These are phyloP conservation scores for Eucalyptus leucophloia DNA, from an alignment of 345 rosid genomes.

Conservation along the genomic window DNA sequence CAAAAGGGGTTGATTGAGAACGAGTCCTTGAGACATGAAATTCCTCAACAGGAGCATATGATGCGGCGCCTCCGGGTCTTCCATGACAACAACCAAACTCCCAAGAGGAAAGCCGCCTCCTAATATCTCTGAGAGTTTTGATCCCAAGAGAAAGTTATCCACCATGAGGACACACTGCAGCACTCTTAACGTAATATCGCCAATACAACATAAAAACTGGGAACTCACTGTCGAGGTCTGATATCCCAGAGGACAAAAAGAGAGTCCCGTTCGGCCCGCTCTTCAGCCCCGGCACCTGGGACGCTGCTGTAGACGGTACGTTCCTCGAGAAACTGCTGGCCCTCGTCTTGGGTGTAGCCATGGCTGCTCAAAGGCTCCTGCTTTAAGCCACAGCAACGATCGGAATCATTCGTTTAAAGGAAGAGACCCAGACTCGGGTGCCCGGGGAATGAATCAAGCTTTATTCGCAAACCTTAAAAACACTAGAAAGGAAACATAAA, in stretches of 20 bases:
- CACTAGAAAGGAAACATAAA: too few species aligned
- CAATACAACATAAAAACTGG: neutral
- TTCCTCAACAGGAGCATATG: slow-evolving; percentile 89
- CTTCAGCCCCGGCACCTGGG: slow-evolving; percentile 60
- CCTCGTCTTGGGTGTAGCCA: slow-evolving; percentile 62
- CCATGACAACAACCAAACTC: slow-evolving; percentile 88
- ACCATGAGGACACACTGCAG: neutral
- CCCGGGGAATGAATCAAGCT: neutral
- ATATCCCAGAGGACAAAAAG: slow-evolving; percentile 66
- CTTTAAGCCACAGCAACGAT: neutral
- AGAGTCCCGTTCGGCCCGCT: slow-evolving; percentile 75
- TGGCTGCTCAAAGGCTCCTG: neutral
- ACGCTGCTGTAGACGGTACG: slow-evolving; percentile 15
- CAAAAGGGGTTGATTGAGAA: slow-evolving; percentile 68
- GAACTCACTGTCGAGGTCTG: slow-evolving; percentile 77
- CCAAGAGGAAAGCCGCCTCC: slow-evolving; percentile 90
- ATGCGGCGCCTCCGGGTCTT: slow-evolving; percentile 97
- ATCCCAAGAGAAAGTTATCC: neutral
- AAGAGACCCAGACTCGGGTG: neutral
- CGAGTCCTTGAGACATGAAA: slow-evolving; percentile 96
- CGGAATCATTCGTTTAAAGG: neutral
- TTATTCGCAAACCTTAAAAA: accelerated
- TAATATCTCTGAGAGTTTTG: slow-evolving; percentile 35
- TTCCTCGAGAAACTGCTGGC: slow-evolving; percentile 80
- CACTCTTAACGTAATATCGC: neutral